Evolutionary conservation across 371 early-diverging fungal genomes (phyloP).

Genomic region (Lichtheimia hyalospora): DNA sequence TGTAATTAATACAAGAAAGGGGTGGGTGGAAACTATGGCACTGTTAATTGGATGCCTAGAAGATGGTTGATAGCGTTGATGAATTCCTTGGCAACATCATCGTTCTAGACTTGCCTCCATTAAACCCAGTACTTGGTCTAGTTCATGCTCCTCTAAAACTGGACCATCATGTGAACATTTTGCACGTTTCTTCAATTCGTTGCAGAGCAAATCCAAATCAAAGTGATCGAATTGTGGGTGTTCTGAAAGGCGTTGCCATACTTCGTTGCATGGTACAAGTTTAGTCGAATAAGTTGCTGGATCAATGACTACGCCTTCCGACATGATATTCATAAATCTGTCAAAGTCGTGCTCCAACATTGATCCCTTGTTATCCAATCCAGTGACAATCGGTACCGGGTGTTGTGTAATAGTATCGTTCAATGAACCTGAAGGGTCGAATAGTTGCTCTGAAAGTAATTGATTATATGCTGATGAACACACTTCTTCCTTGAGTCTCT

Average conservation of each 20-base stretch:
- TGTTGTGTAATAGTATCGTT: conserved; percentile 31
- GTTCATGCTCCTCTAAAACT: conserved; percentile 41
- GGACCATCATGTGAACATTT: conserved; percentile 58
- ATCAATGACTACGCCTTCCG: conserved; percentile 12
- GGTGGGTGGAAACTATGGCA: no score
- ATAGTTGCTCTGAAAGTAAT: conserved; percentile 45
- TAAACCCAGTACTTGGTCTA: conserved; percentile 25
- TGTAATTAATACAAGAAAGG: background rate
- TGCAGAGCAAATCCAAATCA: conserved; percentile 57
- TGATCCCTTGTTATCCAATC: background rate
- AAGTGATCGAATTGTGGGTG: conserved; percentile 56
- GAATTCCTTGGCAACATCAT: background rate
- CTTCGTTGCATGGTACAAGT: conserved; percentile 23
- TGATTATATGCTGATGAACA: conserved; percentile 46
- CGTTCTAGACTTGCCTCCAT: conserved; percentile 15
- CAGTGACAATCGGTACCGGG: conserved; percentile 46
- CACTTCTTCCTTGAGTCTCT: conserved; percentile 46
- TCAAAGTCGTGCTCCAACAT: conserved; percentile 8
- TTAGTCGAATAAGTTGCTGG: conserved; percentile 3
- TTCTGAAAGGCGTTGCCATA: conserved; percentile 50
- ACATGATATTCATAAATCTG: conserved; percentile 8
- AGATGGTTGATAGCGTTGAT: background rate
- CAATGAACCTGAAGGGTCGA: conserved; percentile 39
- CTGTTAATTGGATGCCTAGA: background rate
- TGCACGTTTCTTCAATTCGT: conserved; percentile 61